Percentiles rank a stretch among this genome's conserved stretches.
phyloP scores from a whole-genome alignment of 2,329 filamentous ascomycete genomes.

The Zasmidium citrigriseum region DNA sequence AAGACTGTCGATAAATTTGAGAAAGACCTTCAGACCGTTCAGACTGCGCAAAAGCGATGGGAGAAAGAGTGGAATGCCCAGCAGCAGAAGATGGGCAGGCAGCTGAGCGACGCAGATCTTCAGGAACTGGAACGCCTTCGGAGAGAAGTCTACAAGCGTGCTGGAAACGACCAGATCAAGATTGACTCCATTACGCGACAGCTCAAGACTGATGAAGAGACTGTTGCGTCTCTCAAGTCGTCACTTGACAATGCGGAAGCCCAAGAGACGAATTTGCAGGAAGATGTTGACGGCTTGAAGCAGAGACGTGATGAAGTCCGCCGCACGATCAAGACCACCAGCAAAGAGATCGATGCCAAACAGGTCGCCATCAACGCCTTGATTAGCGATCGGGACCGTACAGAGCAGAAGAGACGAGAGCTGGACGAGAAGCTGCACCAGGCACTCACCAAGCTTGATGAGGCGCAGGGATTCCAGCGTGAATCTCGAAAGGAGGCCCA shows the following conservation, averaged over 20 bases:
- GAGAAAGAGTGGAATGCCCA: slow-evolving; percentile 84
- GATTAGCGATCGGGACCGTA: slow-evolving; percentile 78
- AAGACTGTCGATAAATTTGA: slow-evolving; percentile 70
- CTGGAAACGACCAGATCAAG: slow-evolving; percentile 77
- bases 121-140: slow-evolving; percentile 86
- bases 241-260: slow-evolving; percentile 80
- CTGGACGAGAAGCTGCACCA: slow-evolving; percentile 89
- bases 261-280: slow-evolving; percentile 70
- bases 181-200: slow-evolving; percentile 86
- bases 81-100: slow-evolving; percentile 81
- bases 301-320: slow-evolving; percentile 68
- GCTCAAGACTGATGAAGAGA: slow-evolving; percentile 87
- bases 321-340: slow-evolving; percentile 61
- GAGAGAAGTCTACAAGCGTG: slow-evolving; percentile 80
- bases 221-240: slow-evolving; percentile 82
- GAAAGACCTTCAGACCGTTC: slow-evolving; percentile 79
- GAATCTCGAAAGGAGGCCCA: slow-evolving; percentile 80
- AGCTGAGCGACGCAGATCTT: slow-evolving; percentile 81
- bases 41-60: slow-evolving; percentile 86
- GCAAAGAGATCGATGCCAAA: slow-evolving; percentile 77
- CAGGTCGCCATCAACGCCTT: slow-evolving; percentile 88
- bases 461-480: slow-evolving; percentile 80
- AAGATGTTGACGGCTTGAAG: slow-evolving; percentile 68
- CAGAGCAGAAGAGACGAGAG: slow-evolving; percentile 80
- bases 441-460: slow-evolving; percentile 75